Evolutionary conservation across 768 basidiomycete species (phyloP), one percentile per base, ranked within the genome.

Genomic region (Rhizopogon roseolus): DNA sequence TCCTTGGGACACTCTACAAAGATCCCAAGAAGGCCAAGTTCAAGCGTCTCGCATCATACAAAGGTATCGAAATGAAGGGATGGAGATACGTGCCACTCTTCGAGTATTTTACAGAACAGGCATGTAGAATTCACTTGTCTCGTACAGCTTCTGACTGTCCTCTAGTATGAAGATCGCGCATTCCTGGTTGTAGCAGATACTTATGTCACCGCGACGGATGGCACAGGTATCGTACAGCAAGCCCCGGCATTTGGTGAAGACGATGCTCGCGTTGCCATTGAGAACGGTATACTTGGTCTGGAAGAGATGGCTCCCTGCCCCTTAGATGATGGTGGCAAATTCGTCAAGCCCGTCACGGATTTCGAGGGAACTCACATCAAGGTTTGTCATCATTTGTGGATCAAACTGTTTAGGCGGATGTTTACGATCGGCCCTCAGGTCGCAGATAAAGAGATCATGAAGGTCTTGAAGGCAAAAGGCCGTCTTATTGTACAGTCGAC

Each of bases 241-340:
- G 93, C 97, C 2, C 97, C 97, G 2, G 95, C 89, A 0, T 98
- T 97, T 64, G 97, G 97, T 75, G 96, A 98, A 68, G 97, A 99
- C 63, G 97, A 99, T 80, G 92, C 98, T 70, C 90, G 97, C 50
- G 82, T 99, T 62, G 88, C 90, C 27, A 79, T 96, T 56, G 83
- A 84, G 4, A 81, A 96, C 62, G 90, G 88, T 17, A 81, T 98
- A 50, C 68, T 98, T n/a, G 77, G 77, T 25, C 76, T 81, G 1
- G 95, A 96, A 42, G 95, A 98, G 68, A 85, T 94, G 81, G 95
- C 97, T 0, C 97, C 97, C 0, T 97, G 94, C 66, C 97, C 97
- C 39, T 80, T 99, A 53, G 92, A 98, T 60, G 96, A 99, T 62
- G 74, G 77, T 7, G 93, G 95, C 7, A 77, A 78, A 57, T 99